These are phyloP conservation scores for Paraphoma sp. DNA, from an alignment of 2,329 filamentous ascomycete genomes.

Conservation along the genomic window DNA sequence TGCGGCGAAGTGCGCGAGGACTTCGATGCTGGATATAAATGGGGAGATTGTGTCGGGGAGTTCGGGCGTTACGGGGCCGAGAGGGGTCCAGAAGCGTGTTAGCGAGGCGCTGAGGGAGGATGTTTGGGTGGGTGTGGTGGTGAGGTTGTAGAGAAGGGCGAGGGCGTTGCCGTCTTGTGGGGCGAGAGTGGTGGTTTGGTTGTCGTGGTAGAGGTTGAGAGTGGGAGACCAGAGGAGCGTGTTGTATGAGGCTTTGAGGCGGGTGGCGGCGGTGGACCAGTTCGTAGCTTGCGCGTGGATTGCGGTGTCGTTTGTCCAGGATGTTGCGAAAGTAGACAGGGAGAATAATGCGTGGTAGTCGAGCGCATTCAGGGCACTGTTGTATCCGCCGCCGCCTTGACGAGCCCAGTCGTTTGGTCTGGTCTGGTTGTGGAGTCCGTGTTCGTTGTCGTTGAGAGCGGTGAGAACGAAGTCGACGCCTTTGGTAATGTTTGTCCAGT, in stretches of 20 bases:
- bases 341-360: slow-evolving; percentile 38
- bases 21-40: slow-evolving; percentile 45
- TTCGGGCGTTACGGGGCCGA: slow-evolving; percentile 42
- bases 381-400: slow-evolving; percentile 36
- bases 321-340: slow-evolving; percentile 23
- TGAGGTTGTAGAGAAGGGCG: slow-evolving; percentile 30
- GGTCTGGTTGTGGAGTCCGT: slow-evolving; percentile 23
- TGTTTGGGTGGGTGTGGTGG: slow-evolving; percentile 12
- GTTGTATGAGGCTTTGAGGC: slow-evolving; percentile 16
- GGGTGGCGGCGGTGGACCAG: slow-evolving; percentile 10
- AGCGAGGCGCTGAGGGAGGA: slow-evolving; percentile 21
- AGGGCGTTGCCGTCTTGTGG: slow-evolving; percentile 34
- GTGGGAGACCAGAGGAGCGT: slow-evolving; percentile 13
- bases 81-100: slow-evolving; percentile 31
- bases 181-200: slow-evolving; percentile 22
- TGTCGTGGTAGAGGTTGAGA: slow-evolving; percentile 21
- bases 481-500: slow-evolving; percentile 19
- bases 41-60: slow-evolving; percentile 47
- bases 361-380: slow-evolving; percentile 42
- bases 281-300: slow-evolving; percentile 4
- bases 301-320: slow-evolving; percentile 3
- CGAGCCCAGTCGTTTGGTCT: slow-evolving; percentile 40
- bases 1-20: slow-evolving; percentile 41
- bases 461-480: slow-evolving; percentile 21
- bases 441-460: slow-evolving; percentile 9